phyloP scores from a whole-genome alignment of 225 moss, liverwort and hornwort genomes.

The Anthoceros angustus region DNA sequence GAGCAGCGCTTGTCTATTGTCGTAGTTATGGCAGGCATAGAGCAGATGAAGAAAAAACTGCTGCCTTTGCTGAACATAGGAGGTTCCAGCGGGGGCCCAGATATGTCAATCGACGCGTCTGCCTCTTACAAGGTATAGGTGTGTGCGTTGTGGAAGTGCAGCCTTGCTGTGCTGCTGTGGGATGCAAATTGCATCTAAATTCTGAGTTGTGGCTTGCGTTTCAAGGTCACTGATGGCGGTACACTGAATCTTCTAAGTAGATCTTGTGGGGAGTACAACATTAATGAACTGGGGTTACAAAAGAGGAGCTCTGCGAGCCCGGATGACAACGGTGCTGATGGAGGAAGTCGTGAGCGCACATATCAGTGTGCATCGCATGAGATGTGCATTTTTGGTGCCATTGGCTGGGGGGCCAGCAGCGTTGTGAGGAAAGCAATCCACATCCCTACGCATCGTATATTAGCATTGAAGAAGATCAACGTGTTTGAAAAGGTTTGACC shows the following conservation, averaged over 20 bases:
- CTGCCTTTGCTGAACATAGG: constrained; percentile 72
- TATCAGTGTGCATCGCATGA: constrained; percentile 98
- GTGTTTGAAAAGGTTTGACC: constrained; percentile 78
- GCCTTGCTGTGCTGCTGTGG: neutral
- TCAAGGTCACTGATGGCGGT: constrained; percentile 92
- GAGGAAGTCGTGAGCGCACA: constrained; percentile 55
- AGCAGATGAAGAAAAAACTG: constrained; percentile 98
- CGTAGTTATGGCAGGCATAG: constrained; percentile 99
- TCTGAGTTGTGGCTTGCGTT: constrained; percentile 11
- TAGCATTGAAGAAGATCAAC: constrained; percentile 99
- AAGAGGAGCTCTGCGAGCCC: constrained; percentile 62
- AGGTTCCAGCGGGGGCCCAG: constrained; percentile 50
- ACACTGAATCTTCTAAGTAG: constrained; percentile 88
- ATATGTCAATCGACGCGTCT: constrained; percentile 92
- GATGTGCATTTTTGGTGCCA: constrained; percentile 95
- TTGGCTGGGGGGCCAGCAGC: constrained; percentile 99
- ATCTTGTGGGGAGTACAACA: constrained; percentile 97
- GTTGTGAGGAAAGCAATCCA: constrained; percentile 98
- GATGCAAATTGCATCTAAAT: neutral
- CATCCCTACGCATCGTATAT: constrained; percentile 88
- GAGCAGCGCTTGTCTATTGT: too few species aligned
- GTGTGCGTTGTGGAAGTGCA: neutral
- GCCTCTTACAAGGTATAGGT: constrained; percentile 80
- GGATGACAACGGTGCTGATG: constrained; percentile 60
- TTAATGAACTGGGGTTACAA: constrained; percentile 92